These are phyloP conservation scores for Lipomyces sp. DNA, from an alignment of 805 yeast species.

Conservation along the genomic window DNA sequence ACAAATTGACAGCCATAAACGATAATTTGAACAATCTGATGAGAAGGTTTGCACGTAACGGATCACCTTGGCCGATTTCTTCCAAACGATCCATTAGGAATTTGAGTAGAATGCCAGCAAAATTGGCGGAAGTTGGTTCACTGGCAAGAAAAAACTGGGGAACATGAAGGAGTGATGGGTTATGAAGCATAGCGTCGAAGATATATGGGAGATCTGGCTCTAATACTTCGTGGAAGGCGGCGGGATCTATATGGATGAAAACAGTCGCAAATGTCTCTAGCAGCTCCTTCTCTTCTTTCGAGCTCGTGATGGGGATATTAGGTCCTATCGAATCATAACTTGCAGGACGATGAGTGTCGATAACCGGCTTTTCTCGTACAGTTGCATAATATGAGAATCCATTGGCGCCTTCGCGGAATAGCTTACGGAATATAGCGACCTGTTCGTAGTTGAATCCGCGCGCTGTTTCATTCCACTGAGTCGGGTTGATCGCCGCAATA, in stretches of 20 bases:
- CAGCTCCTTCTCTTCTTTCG: constrained; percentile 91
- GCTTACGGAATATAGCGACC: constrained; percentile 69
- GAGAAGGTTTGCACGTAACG: constrained; percentile 75
- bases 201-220: constrained; percentile 77
- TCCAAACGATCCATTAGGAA: constrained; percentile 74
- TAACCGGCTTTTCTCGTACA: constrained; percentile 40
- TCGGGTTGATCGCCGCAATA: constrained; percentile 55
- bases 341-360: constrained; percentile 46
- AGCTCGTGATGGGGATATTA: constrained; percentile 79
- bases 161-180: constrained; percentile 83
- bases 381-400: constrained; percentile 79
- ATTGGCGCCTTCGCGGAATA: constrained; percentile 82
- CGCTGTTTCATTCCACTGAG: constrained; percentile 83
- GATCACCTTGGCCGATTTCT: constrained; percentile 79
- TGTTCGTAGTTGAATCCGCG: constrained; percentile 85
- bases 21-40: constrained; percentile 88
- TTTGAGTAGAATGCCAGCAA: constrained; percentile 78
- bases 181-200: constrained; percentile 77
- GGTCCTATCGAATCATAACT: constrained; percentile 70
- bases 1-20: constrained; percentile 92
- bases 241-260: constrained; percentile 90
- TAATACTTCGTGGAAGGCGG: constrained; percentile 91
- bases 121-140: constrained; percentile 92
- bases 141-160: constrained; percentile 94
- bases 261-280: constrained; percentile 96